Evolutionary conservation across 768 basidiomycete species (phyloP), one percentile per base, ranked within the genome.

Genomic region (Phanerochaete sordida): DNA sequence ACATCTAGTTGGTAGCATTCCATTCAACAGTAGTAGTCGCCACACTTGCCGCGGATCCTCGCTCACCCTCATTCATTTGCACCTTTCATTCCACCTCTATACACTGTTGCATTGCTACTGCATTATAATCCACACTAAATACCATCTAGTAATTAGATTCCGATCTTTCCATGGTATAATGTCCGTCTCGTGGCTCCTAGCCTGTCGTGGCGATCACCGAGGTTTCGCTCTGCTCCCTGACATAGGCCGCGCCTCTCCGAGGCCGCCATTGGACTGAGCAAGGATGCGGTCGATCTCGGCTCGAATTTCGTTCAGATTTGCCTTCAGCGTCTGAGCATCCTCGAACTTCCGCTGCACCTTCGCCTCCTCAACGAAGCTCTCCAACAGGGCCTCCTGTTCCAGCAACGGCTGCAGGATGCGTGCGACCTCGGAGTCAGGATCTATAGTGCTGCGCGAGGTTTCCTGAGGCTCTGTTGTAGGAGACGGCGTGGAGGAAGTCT

Each of bases 291-390:
- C 86, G 53, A 98, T 95, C 77, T 96, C 95, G 13, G 69, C 78
- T 64, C 88, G 79, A 58, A 99, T 92, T 76, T 98, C 96, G 48
- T 76, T 79, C 53, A 98, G 72, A 71, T 89, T 95, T 31, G 75
- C 71, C 69, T 91, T 87, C 62, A 99, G 76, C 3, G 89, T 90
- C 72, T 90, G 90, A 15, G 90, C 90, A 69, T 99, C 97, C 73
- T 98, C 96, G 64, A 98, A 98, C 74, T 98, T 98, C 45, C 96
- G 80, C 65, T 89, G 88, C 1, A 86, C 82, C 72, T 87, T 89
- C 6, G 96, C 96, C 71, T 98, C 94, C 65, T 90, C 87, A 8
- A 98, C 84, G 68, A 95, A 98, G 1, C 86, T 81, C 73, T 95
- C 91, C 21, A 99, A 80, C 49, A 98, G 80, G 2, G 90, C 88